Base-by-base conservation (phyloP, 148 eudicot species). In the Simmondsia chinensis region DNA sequence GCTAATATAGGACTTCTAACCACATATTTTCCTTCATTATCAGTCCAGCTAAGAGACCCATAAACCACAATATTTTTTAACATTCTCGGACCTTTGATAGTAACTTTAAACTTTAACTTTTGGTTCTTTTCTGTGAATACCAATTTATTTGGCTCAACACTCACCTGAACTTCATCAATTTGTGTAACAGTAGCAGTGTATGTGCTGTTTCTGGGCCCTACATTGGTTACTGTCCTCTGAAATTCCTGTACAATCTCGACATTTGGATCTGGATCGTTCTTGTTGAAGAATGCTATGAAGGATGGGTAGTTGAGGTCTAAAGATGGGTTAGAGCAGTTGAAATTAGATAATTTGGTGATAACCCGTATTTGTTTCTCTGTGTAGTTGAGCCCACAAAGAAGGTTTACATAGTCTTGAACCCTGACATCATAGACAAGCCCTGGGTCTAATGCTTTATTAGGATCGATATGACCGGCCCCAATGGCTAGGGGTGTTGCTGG, bases 1-100 rank as follows among this genome's bases (percentile, higher is more conserved):
- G n/a, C n/a, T n/a, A n/a, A n/a, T n/a, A 68, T 61, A 13, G 73
- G 73, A 30, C 68, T 68, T 43, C 73, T 68, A 6, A 61, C 68
- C 22, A 46, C 56, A 51, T 61, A 55, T 16, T 15, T 30, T 35
- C 62, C 68, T 17, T 54, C 48, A 12, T 34, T 54, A 45, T 68
- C 64, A 42, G 30, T 52, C 73, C 68, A 68, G 21, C 44, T 63
- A 27, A 68, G 29, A 12, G 55, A 68, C 7, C 73, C 73, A 35
- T 21, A 50, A 2, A 50, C 39, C 13, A 35, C 56, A 17, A 14
- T 30, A 20, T 4, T 20, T 12, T 51, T 20, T 0, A 33, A 5
- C 15, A 32, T 14, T 11, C 12, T 50, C 10, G 39, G 52, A 25
- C 58, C 61, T 57, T 52, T 43, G 10, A 69, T 12, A 12, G 46